phyloP scores from a whole-genome alignment of 768 basidiomycete genomes.

The Lentinula lateritia region DNA sequence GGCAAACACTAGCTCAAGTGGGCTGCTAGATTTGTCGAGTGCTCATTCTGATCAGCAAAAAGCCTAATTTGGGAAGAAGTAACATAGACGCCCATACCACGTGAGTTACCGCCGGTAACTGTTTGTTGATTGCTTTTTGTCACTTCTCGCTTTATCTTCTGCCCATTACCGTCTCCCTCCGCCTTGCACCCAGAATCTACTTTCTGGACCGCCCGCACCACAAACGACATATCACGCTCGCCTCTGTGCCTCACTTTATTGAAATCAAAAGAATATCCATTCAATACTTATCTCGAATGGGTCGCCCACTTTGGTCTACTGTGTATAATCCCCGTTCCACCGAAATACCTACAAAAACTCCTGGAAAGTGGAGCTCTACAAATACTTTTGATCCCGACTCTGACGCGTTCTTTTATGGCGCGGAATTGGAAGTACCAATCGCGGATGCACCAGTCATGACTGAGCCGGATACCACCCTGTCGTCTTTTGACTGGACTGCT shows the following conservation, averaged over 20 bases:
- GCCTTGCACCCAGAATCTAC: too few relatives aligned
- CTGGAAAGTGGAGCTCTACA: neutral
- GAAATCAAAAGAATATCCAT: neutral
- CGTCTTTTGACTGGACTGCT: neutral
- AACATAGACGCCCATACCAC: too few relatives aligned
- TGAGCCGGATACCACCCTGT: too few relatives aligned
- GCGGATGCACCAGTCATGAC: neutral
- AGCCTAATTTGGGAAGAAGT: too few relatives aligned
- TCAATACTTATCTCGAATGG: neutral
- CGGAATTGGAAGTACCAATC: neutral
- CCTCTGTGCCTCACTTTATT: neutral
- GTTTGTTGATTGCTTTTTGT: too few relatives aligned
- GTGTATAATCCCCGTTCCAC: neutral
- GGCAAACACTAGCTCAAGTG: too few relatives aligned
- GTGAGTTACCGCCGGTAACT: too few relatives aligned
- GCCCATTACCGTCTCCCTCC: too few relatives aligned
- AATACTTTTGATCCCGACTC: neutral
- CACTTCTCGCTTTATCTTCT: too few relatives aligned
- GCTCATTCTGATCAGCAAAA: too few relatives aligned
- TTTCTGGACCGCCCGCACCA: too few relatives aligned
- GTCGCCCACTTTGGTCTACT: constrained; percentile 1
- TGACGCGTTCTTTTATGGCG: neutral
- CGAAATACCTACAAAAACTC: neutral
- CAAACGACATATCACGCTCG: neutral
- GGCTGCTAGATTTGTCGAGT: too few relatives aligned